phyloP scores from a whole-genome alignment of 2,329 filamentous ascomycete species.

The Alternaria postmessia region DNA sequence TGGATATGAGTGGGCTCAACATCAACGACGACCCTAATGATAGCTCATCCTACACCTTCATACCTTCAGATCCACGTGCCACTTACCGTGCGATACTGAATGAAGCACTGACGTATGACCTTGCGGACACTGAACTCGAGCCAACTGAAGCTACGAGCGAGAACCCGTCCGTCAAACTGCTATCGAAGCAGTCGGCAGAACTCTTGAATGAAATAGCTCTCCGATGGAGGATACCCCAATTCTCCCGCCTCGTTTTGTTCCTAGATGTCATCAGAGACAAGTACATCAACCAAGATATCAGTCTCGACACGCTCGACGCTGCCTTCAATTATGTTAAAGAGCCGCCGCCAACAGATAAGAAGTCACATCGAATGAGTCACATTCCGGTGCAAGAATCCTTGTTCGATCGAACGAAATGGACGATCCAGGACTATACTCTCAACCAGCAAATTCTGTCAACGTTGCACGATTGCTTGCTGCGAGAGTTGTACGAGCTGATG shows the following conservation, averaged over 20 bases:
- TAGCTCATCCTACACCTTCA: slow-evolving; percentile 82
- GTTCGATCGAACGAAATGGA: slow-evolving; percentile 61
- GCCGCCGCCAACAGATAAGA: slow-evolving; percentile 70
- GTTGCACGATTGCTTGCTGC: slow-evolving; percentile 81
- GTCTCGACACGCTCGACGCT: slow-evolving; percentile 80
- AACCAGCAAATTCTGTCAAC: slow-evolving; percentile 79
- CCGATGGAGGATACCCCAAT: slow-evolving; percentile 88
- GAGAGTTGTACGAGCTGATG: slow-evolving; percentile 87
- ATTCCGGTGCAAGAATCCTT: slow-evolving; percentile 47
- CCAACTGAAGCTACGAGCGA: slow-evolving; percentile 59
- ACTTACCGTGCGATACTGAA: slow-evolving; percentile 85
- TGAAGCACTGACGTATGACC: slow-evolving; percentile 72
- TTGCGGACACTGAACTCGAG: slow-evolving; percentile 63
- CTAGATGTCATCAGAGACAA: slow-evolving; percentile 86
- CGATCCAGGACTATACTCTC: slow-evolving; percentile 57
- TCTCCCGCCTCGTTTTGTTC: slow-evolving; percentile 79
- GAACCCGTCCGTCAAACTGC: slow-evolving; percentile 59
- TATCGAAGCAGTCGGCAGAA: slow-evolving; percentile 81
- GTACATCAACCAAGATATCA: slow-evolving; percentile 83
- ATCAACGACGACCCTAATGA: slow-evolving; percentile 62
- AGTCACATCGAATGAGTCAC: slow-evolving; percentile 61
- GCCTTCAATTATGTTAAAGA: slow-evolving; percentile 85
- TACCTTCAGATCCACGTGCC: slow-evolving; percentile 81
- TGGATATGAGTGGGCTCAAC: slow-evolving; percentile 72
- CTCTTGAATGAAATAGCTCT: slow-evolving; percentile 84